phyloP scores from a whole-genome alignment of 345 rosid genomes.

The Conringia planisiliqua region DNA sequence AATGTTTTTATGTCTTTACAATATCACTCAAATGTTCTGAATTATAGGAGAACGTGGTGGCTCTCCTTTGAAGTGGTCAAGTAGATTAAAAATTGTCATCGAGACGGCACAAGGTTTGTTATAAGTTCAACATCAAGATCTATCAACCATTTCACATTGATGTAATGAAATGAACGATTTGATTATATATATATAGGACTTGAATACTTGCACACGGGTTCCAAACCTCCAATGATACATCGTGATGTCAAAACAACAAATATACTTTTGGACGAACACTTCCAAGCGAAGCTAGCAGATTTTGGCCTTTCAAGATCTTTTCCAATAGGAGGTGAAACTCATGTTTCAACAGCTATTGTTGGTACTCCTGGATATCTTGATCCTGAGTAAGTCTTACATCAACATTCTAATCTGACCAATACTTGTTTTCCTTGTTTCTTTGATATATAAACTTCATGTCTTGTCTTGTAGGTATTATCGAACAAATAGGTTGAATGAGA shows the following conservation, averaged over 20 bases:
- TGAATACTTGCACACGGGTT: constrained; percentile 42
- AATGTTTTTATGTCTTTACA: not conserved
- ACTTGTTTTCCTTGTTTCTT: not conserved
- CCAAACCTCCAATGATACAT: constrained; percentile 42
- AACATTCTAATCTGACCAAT: not conserved
- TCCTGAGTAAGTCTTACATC: constrained; percentile 35
- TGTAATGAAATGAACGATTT: not conserved
- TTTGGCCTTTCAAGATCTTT: constrained; percentile 41
- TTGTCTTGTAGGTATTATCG: constrained; percentile 27
- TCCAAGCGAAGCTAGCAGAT: constrained; percentile 40
- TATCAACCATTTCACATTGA: not conserved
- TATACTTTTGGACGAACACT: constrained; percentile 34
- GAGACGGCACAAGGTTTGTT: constrained; percentile 21
- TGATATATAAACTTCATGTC: not conserved
- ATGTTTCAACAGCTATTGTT: constrained; percentile 7
- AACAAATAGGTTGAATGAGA: constrained; percentile 29
- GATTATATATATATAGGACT: constrained; percentile 22
- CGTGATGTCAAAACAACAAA: constrained; percentile 43
- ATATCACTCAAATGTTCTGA: not conserved
- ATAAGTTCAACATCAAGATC: not conserved
- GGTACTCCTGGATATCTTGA: constrained; percentile 44
- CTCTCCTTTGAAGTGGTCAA: not conserved
- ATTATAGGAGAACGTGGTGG: not conserved
- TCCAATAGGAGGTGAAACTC: constrained; percentile 22
- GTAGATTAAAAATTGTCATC: not conserved